Percentiles rank a stretch among this genome's conserved stretches.
These are phyloP conservation scores for Priceomyces medius DNA, from an alignment of 805 yeast genomes.

Conservation along the genomic window DNA sequence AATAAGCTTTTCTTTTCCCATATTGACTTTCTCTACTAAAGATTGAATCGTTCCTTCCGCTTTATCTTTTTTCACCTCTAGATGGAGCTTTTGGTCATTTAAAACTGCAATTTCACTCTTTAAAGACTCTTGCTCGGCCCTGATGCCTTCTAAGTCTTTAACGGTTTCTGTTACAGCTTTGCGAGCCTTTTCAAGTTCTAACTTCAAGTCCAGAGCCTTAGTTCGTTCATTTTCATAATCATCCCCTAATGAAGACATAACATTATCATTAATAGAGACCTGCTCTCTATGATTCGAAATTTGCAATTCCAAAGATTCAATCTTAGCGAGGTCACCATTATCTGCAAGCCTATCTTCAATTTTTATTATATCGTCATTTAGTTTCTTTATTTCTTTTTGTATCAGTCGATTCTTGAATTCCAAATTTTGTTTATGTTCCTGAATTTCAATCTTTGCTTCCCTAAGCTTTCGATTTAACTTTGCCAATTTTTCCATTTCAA, in stretches of 20 bases:
- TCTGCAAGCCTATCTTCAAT: constrained; percentile 42
- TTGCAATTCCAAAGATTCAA: constrained; percentile 35
- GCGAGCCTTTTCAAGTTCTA: constrained; percentile 5
- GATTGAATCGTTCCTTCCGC: constrained; percentile 9
- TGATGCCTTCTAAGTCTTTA: constrained; percentile 12
- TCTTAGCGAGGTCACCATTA: constrained; percentile 42
- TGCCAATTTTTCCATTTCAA: constrained; percentile 13
- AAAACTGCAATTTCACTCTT: constrained; percentile 14
- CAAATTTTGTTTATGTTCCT: constrained; percentile 14
- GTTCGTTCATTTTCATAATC: constrained; percentile 17
- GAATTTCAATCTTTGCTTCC: constrained; percentile 10
- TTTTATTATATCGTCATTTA: constrained; percentile 26
- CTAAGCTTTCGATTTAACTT: constrained; percentile 16
- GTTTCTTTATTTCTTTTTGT: constrained; percentile 10
- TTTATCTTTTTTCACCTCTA: constrained; percentile 12
- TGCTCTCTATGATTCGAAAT: constrained; percentile 28
- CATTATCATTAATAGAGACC: constrained; percentile 24
- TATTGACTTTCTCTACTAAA: constrained; percentile 10
- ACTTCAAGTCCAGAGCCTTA: constrained; percentile 2
- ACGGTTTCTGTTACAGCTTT: constrained; percentile 19
- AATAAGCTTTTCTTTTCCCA: constrained; percentile 13
- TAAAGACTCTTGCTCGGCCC: constrained; percentile 13
- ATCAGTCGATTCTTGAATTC: constrained; percentile 12
- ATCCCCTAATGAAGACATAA: constrained; percentile 26
- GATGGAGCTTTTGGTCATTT: constrained; percentile 12